Evolutionary conservation across 352 stramenopile genomes (phyloP), one percentile per base, ranked within the genome.

Genomic region (Pythium sp.): DNA sequence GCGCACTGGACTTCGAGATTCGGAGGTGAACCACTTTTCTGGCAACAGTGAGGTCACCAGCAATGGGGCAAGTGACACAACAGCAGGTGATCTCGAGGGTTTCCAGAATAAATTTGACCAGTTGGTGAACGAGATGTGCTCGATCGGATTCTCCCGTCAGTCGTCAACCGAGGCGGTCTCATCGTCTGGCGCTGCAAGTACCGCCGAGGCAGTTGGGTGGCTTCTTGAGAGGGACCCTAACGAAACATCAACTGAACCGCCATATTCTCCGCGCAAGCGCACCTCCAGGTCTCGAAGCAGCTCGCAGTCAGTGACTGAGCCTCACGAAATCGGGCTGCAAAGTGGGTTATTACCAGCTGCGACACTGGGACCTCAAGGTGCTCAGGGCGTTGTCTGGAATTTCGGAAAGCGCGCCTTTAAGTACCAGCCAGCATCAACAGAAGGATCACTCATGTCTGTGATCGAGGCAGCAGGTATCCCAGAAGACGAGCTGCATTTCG

Each of bases 351-450:
- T 60, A 56, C 76, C 78, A 36, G 67, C 68, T 30, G 83, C 75
- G 9, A 86, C 78, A 28, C 69, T 91, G n/a, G 73, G 76, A 26
- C 71, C 74, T 14, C 75, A 88, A 26, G 85, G 85, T 26, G 81
- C 80, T 11, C 83, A 93, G 59, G 78, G 80, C 11, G 26, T 91
- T 28, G 79, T 79, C 9, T 93, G 86, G 86, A 93, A 93, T 67
- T 80, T 93, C 66, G 86, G 86, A 0, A 77, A 92, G 7, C 70
- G 67, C 2, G 72, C 79, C 30, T 90, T 93, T 53, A 86, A 86
- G 47, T 82, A 77, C 41, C 38, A 73, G 30, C 76, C 83, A 36
- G 43, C 36, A 18, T 30, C 41, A 12, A 18, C 56, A n/a, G 62
- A 64, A 28, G 54, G 18, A 2, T 49, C 62, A 9, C n/a, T 87